Percentiles rank a stretch among this genome's conserved stretches.
Evolutionary conservation across 176 grass and related monocot genomes (phyloP).

Genomic region (bread wheat (Triticum aestivum)): DNA sequence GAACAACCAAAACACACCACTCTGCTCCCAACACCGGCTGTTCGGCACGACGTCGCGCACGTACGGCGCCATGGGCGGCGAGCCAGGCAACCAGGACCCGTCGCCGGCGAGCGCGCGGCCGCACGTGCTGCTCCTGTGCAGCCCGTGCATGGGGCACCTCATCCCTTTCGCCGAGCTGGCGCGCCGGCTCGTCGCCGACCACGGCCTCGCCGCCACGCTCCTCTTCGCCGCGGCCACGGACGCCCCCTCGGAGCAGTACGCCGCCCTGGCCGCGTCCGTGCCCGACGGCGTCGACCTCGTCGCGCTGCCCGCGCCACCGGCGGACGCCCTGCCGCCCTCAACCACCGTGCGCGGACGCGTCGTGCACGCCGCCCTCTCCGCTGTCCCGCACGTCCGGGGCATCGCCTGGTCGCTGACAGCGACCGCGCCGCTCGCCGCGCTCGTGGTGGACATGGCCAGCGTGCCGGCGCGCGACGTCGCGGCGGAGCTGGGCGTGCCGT

Average conservation of each 20-base stretch:
- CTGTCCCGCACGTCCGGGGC: background rate
- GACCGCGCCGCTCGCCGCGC: constrained; percentile 24
- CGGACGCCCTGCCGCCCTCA: background rate
- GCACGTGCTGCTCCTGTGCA: constrained; percentile 48
- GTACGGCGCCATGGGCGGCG: constrained; percentile 9
- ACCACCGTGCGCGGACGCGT: background rate
- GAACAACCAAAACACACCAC: background rate
- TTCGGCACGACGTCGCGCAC: background rate
- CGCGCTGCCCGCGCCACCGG: constrained; percentile 31
- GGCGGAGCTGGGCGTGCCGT: constrained; percentile 14
- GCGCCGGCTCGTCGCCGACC: constrained; percentile 46
- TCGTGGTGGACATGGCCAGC: constrained; percentile 56
- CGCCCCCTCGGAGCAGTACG: constrained; percentile 32
- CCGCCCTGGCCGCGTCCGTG: constrained; percentile 24
- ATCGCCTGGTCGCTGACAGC: background rate
- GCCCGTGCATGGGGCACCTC: constrained; percentile 75
- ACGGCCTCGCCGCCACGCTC: constrained; percentile 58
- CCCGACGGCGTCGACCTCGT: constrained; percentile 41
- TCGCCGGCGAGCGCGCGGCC: background rate
- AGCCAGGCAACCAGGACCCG: background rate
- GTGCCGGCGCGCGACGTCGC: constrained; percentile 34
- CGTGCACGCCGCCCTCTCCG: background rate
- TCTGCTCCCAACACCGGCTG: too few relatives aligned
- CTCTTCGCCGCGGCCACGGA: constrained; percentile 48
- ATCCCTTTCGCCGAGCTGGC: constrained; percentile 63